Evolutionary conservation across 2,329 filamentous ascomycete species (phyloP), one percentile per base, ranked within the genome.

Genomic region (Fusarium circinatum): DNA sequence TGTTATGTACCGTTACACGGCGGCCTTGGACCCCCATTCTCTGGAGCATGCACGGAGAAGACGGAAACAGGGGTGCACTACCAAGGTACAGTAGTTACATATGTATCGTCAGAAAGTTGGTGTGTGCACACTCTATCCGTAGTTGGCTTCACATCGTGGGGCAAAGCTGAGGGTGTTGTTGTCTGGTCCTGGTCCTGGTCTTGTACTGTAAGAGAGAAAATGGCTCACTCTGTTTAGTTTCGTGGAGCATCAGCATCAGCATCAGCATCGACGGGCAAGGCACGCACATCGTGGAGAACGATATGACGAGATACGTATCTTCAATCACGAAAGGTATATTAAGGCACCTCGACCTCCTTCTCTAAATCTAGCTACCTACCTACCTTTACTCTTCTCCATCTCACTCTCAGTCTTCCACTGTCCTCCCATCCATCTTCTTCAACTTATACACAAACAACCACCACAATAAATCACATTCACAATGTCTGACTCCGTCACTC

Each of bases 171-270:
- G 56, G 66, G 67, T 72, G 71, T 69, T 61, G 73, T n/a, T 59
- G 57, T 30, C 24, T 55, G 41, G 51, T 60, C 26, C 45, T 30
- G 55, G 44, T 48, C 45, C 26, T 30, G 45, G 45, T 30, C 44
- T 30, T 30, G 28, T 30, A 30, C 47, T 24, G 48, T 11, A 55
- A 68, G 55, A 69, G 65, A 74, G 75, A 78, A 78, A 78, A 78
- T 78, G 76, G 75, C 76, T 78, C 76, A 78, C 72, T 78, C 38
- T 68, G 55, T 73, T 73, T 78, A 76, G 69, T 69, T 68, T 76
- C 76, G 70, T 75, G 72, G 65, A 59, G 51, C 74, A 56, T 65
- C 60, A 68, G 51, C 74, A 56, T 65, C 60, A 68, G 51, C 74
- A 56, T 64, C 60, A 68, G 55, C 74, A 56, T 67, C 60, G 61